Evolutionary conservation across 169 alveolate species (phyloP), one percentile per base, ranked within the genome.

Genomic region (Eimeria acervulina): DNA sequence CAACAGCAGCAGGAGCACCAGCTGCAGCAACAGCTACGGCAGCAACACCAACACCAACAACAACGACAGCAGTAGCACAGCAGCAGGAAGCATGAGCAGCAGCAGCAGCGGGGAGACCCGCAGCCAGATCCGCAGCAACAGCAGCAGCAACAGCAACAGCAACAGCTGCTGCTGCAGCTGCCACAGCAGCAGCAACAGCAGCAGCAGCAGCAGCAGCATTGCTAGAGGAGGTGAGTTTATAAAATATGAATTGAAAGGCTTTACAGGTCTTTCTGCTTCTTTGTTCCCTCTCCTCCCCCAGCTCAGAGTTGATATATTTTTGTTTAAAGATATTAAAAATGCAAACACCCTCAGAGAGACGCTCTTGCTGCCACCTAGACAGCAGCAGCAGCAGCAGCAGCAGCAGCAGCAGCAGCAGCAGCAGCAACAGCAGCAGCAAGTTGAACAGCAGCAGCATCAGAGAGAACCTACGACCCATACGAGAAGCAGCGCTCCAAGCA

Each of bases 101-200:
- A 55, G 3, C 68, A 55, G 21, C 28, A 17, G 68, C 68, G 28
- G 1, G 68, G 68, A 55, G 68, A 17, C 15, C 68, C 68, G 21
- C 21, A 23, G 21, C 68, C 1, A 0, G n/a, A n/a, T n/a, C n/a
- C n/a, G n/a, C n/a, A n/a, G n/a, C n/a, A n/a, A n/a, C n/a, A n/a
- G n/a, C n/a, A n/a, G n/a, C n/a, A n/a, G n/a, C 68, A 23, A 0
- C 68, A n/a, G n/a, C n/a, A n/a, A n/a, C n/a, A n/a, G n/a, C 68
- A 17, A 23, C 68, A 17, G 68, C 3, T 55, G 68, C 66, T 13
- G 66, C 68, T 55, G 68, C 68, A 55, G 68, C 68, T 55, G 68
- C 68, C 68, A 55, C 68, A 55, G 68, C 68, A 55, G 68, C 68
- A 55, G 68, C 68, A 55, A 2, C 68, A 68, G 80, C 80, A 68